phyloP scores from a whole-genome alignment of 2,329 filamentous ascomycete species.

The Beauveria varroae region DNA sequence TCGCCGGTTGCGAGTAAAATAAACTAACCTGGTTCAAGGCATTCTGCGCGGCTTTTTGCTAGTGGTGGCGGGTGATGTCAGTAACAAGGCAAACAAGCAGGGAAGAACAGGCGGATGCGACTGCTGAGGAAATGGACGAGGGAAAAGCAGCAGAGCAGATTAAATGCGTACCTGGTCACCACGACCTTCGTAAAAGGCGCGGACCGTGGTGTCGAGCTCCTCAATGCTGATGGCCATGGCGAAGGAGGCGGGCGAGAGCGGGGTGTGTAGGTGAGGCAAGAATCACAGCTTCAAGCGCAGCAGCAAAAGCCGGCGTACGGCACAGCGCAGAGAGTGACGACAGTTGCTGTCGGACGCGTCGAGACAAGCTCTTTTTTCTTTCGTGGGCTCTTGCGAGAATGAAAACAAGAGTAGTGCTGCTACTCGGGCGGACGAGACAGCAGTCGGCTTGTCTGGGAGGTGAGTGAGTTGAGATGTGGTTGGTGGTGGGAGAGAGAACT shows the following conservation, averaged over 20 bases:
- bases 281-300: constrained; percentile 14
- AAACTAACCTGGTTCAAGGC: constrained; percentile 78
- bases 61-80: constrained; percentile 1
- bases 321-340: constrained; percentile 18
- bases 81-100: not conserved
- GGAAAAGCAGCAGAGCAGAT: constrained; percentile 18
- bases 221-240: constrained; percentile 68
- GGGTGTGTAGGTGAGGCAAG: constrained; percentile 21
- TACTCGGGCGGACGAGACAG: not conserved
- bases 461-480: not conserved
- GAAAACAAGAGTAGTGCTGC: not conserved
- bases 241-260: constrained; percentile 24
- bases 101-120: not conserved
- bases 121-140: constrained; percentile 28
- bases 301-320: constrained; percentile 17
- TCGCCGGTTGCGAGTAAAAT: constrained; percentile 11
- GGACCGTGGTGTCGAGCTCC: constrained; percentile 95
- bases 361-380: not conserved
- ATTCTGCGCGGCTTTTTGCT: constrained; percentile 96
- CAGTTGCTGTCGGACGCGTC: constrained; percentile 18
- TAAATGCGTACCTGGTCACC: constrained; percentile 70
- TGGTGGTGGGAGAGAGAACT: constrained; percentile 9
- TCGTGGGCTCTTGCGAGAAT: not conserved
- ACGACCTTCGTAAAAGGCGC: constrained; percentile 93
- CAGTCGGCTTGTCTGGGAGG: not conserved